These are phyloP conservation scores for Fraxinus paxiana DNA, from an alignment of 305 asterid genomes.

Conservation along the genomic window DNA sequence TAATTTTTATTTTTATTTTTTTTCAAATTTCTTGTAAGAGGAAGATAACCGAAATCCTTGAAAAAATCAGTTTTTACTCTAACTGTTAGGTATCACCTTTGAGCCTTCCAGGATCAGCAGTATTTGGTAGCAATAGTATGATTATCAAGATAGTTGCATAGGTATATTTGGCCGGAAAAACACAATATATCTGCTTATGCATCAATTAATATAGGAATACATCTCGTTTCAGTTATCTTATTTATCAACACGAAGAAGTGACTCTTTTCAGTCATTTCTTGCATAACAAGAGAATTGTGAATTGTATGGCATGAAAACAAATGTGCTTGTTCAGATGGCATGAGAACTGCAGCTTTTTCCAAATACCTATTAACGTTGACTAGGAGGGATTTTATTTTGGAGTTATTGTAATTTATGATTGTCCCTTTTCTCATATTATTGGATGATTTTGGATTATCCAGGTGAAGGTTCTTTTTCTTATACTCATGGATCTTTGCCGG, in stretches of 20 bases:
- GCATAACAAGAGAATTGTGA: not conserved
- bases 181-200: not conserved
- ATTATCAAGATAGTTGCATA: not conserved
- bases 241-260: not conserved
- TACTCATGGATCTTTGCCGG: slow-evolving; percentile 94
- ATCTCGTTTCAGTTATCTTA: not conserved
- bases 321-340: not conserved
- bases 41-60: not conserved
- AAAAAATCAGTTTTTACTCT: not conserved
- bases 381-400: slow-evolving; percentile 9
- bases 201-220: slow-evolving; percentile 2
- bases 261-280: not conserved
- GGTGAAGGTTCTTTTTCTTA: slow-evolving; percentile 95
- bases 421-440: slow-evolving; percentile 1
- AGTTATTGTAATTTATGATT: slow-evolving; percentile 10
- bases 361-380: not conserved
- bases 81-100: not conserved
- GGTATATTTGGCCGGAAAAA: not conserved
- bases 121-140: not conserved
- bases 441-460: slow-evolving; percentile 35
- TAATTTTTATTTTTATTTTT: not conserved
- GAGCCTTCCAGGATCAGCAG: not conserved
- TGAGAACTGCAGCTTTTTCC: not conserved
- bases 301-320: not conserved
- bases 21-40: not conserved